Evolutionary conservation across 176 grass and related monocot genomes (phyloP).

Genomic region (Melocanna baccifera): DNA sequence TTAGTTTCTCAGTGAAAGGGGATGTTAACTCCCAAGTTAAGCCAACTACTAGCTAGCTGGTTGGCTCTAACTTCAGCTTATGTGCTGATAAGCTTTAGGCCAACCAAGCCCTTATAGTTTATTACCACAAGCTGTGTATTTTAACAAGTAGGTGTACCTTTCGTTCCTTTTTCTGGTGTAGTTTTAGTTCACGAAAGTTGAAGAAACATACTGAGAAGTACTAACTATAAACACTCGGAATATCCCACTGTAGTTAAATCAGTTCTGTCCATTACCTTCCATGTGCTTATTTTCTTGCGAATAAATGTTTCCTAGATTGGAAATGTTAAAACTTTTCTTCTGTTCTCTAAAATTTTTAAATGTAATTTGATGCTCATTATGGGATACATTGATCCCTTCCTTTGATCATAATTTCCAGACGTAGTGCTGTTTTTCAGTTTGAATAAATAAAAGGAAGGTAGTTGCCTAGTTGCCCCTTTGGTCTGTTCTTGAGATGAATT

Average conservation of each 20-base stretch:
- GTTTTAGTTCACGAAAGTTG: background rate
- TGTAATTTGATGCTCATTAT: background rate
- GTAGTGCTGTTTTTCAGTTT: background rate
- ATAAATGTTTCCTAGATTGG: background rate
- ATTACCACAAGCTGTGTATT: background rate
- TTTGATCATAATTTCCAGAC: background rate
- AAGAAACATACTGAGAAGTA: background rate
- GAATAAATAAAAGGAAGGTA: background rate
- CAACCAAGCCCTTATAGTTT: background rate
- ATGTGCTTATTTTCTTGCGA: background rate
- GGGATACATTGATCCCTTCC: background rate
- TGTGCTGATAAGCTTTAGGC: constrained; percentile 5
- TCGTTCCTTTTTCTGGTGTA: background rate
- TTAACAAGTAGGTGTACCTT: background rate
- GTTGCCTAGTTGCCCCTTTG: background rate
- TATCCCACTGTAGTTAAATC: constrained; percentile 4
- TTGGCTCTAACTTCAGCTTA: constrained; percentile 20
- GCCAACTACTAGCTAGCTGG: background rate
- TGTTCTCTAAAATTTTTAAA: background rate
- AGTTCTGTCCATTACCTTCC: background rate
- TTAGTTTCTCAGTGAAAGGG: background rate
- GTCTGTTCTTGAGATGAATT: constrained; percentile 14
- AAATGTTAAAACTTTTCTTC: background rate
- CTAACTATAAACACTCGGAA: background rate
- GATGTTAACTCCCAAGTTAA: background rate